phyloP scores from a whole-genome alignment of 1,284 basidiomycete genomes.

The Hemileia vastatrix region DNA sequence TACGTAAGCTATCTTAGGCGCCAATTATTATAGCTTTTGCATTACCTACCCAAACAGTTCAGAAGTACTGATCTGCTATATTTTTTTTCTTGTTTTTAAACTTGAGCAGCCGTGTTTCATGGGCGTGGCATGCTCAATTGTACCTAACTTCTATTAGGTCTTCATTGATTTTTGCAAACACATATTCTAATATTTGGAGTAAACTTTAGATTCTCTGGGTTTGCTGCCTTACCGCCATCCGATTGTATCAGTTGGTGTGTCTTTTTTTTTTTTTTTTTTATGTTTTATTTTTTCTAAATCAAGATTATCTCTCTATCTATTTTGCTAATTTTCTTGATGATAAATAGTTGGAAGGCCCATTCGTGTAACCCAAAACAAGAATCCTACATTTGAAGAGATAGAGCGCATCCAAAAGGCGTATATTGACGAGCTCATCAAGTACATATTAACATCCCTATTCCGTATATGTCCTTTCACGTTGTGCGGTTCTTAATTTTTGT shows the following conservation, averaged over 20 bases:
- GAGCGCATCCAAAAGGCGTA: constrained; percentile 71
- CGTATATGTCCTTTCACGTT: not conserved
- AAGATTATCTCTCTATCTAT: not conserved
- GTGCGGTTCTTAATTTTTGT: not conserved
- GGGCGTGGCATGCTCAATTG: constrained; percentile 23
- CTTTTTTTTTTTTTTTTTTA: constrained; percentile 26
- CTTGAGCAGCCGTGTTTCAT: constrained; percentile 18
- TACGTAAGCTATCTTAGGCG: constrained; percentile 86
- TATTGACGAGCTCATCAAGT: constrained; percentile 84
- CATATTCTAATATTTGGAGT: not conserved
- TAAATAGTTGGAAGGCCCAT: constrained; percentile 66
- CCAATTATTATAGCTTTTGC: not conserved
- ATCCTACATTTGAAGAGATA: constrained; percentile 71
- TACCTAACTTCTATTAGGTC: not conserved
- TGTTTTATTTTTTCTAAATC: not conserved
- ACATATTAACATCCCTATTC: not conserved
- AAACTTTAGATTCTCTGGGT: constrained; percentile 47
- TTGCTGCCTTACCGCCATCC: constrained; percentile 86
- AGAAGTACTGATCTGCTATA: not conserved
- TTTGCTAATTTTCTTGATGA: constrained; percentile 19
- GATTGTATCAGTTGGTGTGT: constrained; percentile 69
- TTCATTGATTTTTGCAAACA: not conserved
- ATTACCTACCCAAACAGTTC: not conserved
- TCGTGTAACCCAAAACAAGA: constrained; percentile 62
- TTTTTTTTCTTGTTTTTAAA: not conserved